A percentile compares a stretch with the other conserved stretches of the same genome.
Evolutionary conservation across 1,284 basidiomycete genomes (phyloP).

Genomic region (Inonotus obliquus): DNA sequence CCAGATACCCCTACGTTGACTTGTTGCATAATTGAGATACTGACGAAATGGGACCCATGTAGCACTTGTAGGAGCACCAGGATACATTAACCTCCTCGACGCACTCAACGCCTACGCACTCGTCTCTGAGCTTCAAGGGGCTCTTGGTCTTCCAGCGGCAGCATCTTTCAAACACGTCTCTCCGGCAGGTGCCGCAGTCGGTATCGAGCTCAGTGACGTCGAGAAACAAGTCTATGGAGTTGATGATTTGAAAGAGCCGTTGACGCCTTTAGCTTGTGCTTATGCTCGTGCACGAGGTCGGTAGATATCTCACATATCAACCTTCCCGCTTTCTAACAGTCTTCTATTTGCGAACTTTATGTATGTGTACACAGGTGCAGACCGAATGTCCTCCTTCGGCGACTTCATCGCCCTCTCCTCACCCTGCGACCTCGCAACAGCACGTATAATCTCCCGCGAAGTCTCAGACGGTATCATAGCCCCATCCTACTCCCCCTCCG

Average conservation of each 20-base stretch:
- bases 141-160: conserved; percentile 86
- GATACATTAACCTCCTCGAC: conserved; percentile 99
- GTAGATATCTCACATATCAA: conserved; percentile 19
- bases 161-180: conserved; percentile 99
- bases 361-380: conserved; percentile 64
- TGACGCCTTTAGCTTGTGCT: conserved; percentile 88
- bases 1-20: too few species aligned
- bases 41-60: neutral
- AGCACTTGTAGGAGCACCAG: conserved; percentile 93
- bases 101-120: conserved; percentile 97
- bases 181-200: conserved; percentile 94
- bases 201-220: conserved; percentile 75
- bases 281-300: conserved; percentile 93
- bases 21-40: too few species aligned
- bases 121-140: conserved; percentile 90
- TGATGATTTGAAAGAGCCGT: conserved; percentile 86
- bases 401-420: conserved; percentile 97
- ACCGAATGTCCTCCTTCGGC: conserved; percentile 99
- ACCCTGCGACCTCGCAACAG: conserved; percentile 90
- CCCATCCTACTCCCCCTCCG: conserved; percentile 86
- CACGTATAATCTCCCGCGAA: conserved; percentile 94
- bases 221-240: conserved; percentile 97
- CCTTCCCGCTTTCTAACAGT: neutral
- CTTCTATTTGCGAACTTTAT: neutral
- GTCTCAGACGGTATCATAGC: conserved; percentile 98